A percentile compares a stretch with the other conserved stretches of the same genome.
phyloP scores from a whole-genome alignment of 1,284 basidiomycete species.

The Cryptococcus sp. region DNA sequence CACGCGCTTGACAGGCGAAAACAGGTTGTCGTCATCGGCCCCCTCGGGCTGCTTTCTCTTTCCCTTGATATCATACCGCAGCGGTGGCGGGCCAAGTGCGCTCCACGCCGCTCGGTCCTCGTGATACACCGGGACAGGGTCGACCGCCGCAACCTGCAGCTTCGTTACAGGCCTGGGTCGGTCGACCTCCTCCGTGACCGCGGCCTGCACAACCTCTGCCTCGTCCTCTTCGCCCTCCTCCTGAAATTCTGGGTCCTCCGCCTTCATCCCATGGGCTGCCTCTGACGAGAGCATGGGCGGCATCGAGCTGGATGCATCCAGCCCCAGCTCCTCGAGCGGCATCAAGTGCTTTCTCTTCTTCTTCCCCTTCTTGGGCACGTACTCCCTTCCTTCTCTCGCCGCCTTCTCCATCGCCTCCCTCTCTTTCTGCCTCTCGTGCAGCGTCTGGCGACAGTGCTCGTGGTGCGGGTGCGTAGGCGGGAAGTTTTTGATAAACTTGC shows the following conservation, averaged over 20 bases:
- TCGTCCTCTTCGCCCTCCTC: neutral
- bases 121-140: neutral
- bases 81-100: conserved; percentile 9
- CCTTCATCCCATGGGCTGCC: neutral
- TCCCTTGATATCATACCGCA: conserved; percentile 18
- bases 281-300: too few relatives aligned
- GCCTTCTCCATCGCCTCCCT: conserved; percentile 41
- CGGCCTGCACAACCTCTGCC: neutral
- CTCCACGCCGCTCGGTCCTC: neutral
- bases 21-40: conserved; percentile 38
- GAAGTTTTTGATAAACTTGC: conserved; percentile 49
- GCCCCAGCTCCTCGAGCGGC: conserved; percentile 14
- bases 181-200: neutral
- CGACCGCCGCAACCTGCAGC: neutral
- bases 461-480: conserved; percentile 41
- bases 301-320: too few relatives aligned
- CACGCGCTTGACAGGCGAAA: conserved; percentile 34
- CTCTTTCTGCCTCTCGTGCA: conserved; percentile 42
- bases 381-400: conserved; percentile 36
- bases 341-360: conserved; percentile 31
- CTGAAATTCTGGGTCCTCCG: neutral
- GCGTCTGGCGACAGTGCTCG: conserved; percentile 39
- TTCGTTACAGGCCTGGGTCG: neutral
- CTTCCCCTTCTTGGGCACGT: conserved; percentile 46
- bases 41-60: conserved; percentile 19